phyloP scores from a whole-genome alignment of 305 asterid genomes.

The Solanum chacoense region DNA sequence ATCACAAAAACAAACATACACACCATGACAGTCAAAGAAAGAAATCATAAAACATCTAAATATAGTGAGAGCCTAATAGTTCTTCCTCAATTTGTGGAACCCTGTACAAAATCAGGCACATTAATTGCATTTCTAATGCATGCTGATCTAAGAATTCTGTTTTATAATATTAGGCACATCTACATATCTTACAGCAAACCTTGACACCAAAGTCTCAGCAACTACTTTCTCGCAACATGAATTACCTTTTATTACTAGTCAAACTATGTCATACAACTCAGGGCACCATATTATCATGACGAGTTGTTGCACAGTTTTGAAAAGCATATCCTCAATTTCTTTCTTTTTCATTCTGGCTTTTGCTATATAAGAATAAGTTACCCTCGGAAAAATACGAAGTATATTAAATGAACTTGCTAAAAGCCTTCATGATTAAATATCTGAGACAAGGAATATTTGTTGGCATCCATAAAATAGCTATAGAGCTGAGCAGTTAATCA shows the following conservation, averaged over 20 bases:
- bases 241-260: not conserved
- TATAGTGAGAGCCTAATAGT: not conserved
- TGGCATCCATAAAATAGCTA: not conserved
- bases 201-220: not conserved
- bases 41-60: not conserved
- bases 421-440: not conserved
- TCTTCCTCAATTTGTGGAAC: not conserved
- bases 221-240: not conserved
- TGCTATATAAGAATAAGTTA: not conserved
- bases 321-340: not conserved
- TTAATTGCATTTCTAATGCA: not conserved
- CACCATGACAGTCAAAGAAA: not conserved
- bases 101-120: not conserved
- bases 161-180: not conserved
- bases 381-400: not conserved
- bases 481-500: not conserved
- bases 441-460: not conserved
- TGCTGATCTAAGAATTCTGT: not conserved
- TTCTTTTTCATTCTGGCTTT: not conserved
- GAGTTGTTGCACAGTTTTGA: not conserved
- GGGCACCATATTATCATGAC: not conserved
- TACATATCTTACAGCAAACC: not conserved
- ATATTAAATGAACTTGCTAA: not conserved
- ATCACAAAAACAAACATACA: slow-evolving; percentile 11
- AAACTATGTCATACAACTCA: not conserved